phyloP scores from a whole-genome alignment of 208 protist species.

The Trypanosoma lewisi region DNA sequence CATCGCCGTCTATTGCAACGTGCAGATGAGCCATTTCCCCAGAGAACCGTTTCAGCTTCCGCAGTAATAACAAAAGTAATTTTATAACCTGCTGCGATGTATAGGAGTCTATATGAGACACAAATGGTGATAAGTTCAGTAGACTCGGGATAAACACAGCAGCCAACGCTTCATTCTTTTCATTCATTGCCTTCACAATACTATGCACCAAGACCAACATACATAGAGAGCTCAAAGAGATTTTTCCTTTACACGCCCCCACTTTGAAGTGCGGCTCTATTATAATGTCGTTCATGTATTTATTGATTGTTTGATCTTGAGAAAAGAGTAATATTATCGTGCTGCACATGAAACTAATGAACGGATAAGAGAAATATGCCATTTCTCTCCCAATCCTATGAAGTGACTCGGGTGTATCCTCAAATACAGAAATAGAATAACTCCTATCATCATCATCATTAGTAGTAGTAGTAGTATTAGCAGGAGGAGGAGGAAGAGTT shows the following conservation, averaged over 20 bases:
- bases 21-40: too few relatives aligned
- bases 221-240: constrained; percentile 39
- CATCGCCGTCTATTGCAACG: background rate
- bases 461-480: background rate
- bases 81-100: constrained; percentile 56
- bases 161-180: constrained; percentile 66
- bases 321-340: constrained; percentile 77
- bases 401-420: constrained; percentile 29
- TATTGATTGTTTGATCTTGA: constrained; percentile 64
- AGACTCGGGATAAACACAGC: constrained; percentile 62
- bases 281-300: constrained; percentile 40
- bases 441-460: constrained; percentile 3
- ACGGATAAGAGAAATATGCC: constrained; percentile 63
- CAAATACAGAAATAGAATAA: constrained; percentile 24
- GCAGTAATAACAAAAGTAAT: constrained; percentile 43
- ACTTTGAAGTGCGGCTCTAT: constrained; percentile 31
- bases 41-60: constrained; percentile 41
- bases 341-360: constrained; percentile 77
- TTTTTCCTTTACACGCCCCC: constrained; percentile 27
- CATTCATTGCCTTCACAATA: constrained; percentile 54
- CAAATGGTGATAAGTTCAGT: constrained; percentile 60
- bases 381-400: constrained; percentile 35
- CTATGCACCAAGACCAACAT: constrained; percentile 45
- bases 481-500: background rate
- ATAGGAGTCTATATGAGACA: constrained; percentile 70